These are phyloP conservation scores for Citrus inodora DNA, from an alignment of 345 rosid genomes.

Conservation along the genomic window DNA sequence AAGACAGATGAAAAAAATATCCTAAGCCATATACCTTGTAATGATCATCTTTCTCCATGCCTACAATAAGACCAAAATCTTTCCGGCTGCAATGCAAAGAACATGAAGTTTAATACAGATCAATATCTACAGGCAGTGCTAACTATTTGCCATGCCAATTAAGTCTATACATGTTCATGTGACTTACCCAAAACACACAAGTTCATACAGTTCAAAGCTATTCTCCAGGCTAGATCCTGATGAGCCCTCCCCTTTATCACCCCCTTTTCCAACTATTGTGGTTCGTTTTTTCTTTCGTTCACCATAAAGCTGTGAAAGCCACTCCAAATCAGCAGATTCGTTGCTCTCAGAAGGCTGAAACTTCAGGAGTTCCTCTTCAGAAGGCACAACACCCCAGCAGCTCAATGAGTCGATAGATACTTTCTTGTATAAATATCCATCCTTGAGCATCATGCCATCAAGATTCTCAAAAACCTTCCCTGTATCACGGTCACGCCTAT, in stretches of 20 bases:
- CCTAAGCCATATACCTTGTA: conserved; percentile 56
- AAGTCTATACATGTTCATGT: conserved; percentile 16
- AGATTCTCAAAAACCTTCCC: conserved; percentile 61
- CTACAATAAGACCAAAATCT: conserved; percentile 84
- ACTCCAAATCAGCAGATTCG: conserved; percentile 66
- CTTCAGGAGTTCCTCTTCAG: conserved; percentile 77
- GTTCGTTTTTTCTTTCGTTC: conserved; percentile 53
- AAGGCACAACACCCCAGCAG: conserved; percentile 65
- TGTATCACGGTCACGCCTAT: conserved; percentile 85
- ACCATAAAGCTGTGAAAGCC: conserved; percentile 93
- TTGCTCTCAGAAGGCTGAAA: conserved; percentile 59
- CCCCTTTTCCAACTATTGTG: conserved; percentile 43
- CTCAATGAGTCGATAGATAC: conserved; percentile 71
- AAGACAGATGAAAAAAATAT: conserved; percentile 10
- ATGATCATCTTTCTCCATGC: conserved; percentile 76
- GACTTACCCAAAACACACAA: conserved; percentile 78
- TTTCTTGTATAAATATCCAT: conserved; percentile 80
- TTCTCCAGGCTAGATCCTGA: conserved; percentile 39
- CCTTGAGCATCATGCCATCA: conserved; percentile 85
- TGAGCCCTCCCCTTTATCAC: conserved; percentile 70
- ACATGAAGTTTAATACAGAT: conserved; percentile 18
- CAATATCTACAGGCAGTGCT: background rate
- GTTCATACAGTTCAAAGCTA: conserved; percentile 54
- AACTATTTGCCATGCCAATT: conserved; percentile 9
- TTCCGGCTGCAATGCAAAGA: conserved; percentile 61